Base-by-base conservation (phyloP, 2,329 filamentous ascomycete species). In the Monosporascus sp. region DNA sequence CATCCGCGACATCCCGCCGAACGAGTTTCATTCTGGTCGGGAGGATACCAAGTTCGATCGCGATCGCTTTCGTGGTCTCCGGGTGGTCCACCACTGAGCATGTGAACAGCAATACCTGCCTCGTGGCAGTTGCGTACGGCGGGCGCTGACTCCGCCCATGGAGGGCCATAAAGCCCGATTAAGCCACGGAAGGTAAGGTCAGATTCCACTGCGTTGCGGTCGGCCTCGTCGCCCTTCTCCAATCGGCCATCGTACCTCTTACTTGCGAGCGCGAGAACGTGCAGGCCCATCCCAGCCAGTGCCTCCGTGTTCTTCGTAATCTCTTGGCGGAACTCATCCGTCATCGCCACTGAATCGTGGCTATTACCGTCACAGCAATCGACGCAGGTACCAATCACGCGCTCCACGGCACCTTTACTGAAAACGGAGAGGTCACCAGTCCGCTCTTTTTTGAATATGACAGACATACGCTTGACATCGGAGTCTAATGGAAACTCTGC, bases 391-490 rank as follows among this genome's bases (percentile, higher is more conserved):
- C 79, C 79, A 24, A 89, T 72, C 15, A 89, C 79, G 38, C 85
- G 77, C 66, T 89, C 86, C 4, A 88, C 86, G 2, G 86, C 86
- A 54, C 84, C 84, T 64, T 85, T 85, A 56, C 80, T 82, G 62
- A 80, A 82, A 1, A 66, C 69, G 26, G 56, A 65, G 11, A 63
- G 61, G 26, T 68, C 51, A 15, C 48, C 60, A 4, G 58, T 62
- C 40, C 73, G 66, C 57, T 69, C 73, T 50, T 75, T 61, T 55
- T 71, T 68, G 68, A 85, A 86, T 51, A 88, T 79, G 43, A 88
- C 85, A 0, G 85, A 87, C 86, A 89, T 89, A 56, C 84, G 84
- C 73, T 89, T 89, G 59, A 88, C 80, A 56, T 84, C 82, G 1
- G 84, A 88, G 62, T 88, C 86, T 63, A 89, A 89, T 0, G 85